phyloP scores from a whole-genome alignment of 805 yeast species.

The Novakomyces olei region DNA sequence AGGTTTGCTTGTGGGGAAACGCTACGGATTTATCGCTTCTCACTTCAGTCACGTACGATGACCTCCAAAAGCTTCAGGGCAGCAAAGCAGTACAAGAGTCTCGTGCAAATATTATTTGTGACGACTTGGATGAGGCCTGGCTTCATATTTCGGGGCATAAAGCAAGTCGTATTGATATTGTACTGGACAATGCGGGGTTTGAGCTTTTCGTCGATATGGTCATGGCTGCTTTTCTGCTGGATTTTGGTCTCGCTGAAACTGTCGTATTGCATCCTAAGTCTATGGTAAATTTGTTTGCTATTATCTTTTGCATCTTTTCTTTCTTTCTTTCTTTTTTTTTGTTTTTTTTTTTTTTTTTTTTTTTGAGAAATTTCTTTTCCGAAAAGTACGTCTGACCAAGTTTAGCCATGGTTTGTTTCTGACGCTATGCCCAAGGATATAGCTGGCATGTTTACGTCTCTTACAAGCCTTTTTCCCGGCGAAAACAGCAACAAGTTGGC shows the following conservation, averaged over 20 bases:
- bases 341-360: no score
- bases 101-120: constrained; percentile 10
- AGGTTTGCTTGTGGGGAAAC: constrained; percentile 91
- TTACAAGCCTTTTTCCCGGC: constrained; percentile 24
- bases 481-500: constrained; percentile 25
- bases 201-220: constrained; percentile 76
- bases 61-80: constrained; percentile 78
- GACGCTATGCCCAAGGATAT: constrained; percentile 81
- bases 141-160: constrained; percentile 4
- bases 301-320: no score
- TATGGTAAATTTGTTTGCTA: no score
- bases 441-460: constrained; percentile 10
- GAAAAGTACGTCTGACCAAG: no score
- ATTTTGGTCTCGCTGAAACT: constrained; percentile 37
- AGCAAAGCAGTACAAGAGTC: constrained; percentile 43
- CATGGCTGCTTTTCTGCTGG: constrained; percentile 43
- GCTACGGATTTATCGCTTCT: constrained; percentile 84
- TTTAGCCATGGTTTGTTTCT: constrained; percentile 92
- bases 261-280: constrained; percentile 66
- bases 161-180: constrained; percentile 12
- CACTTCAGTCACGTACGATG: constrained; percentile 66
- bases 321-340: no score
- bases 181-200: constrained; percentile 53
- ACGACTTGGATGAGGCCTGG: constrained; percentile 11
- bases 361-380: no score